Conservation (phyloP, 306 rosid species). For the Malus asiatica region DNA sequence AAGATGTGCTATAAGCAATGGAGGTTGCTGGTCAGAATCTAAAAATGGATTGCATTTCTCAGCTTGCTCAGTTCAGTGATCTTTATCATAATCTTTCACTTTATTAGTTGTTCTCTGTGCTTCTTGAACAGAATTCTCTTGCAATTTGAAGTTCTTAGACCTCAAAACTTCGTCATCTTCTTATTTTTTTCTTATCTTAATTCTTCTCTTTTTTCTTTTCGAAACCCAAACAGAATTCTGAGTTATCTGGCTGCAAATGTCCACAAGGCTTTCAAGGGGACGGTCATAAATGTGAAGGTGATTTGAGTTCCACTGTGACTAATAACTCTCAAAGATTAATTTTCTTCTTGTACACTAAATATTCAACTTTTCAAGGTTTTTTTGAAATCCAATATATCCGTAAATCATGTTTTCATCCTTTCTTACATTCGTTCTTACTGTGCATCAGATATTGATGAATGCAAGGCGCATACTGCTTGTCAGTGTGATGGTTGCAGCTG, state of each 20-base stretch:
- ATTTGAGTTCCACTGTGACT: slow-evolving; percentile 10
- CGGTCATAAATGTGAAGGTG: slow-evolving; percentile 71
- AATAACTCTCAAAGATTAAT: not conserved
- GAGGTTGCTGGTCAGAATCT: slow-evolving; percentile 87
- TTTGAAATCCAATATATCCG: not conserved
- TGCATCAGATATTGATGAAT: slow-evolving; percentile 42
- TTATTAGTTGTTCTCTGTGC: not conserved
- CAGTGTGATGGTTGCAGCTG: slow-evolving; percentile 48
- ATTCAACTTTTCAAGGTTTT: not conserved
- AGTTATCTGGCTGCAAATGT: slow-evolving; percentile 58
- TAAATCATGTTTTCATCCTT: not conserved
- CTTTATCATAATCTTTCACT: slow-evolving; percentile 13
- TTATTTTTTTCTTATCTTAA: slow-evolving; percentile 12
- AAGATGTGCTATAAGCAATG: slow-evolving; percentile 72
- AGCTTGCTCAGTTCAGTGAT: slow-evolving; percentile 93
- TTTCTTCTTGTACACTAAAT: not conserved
- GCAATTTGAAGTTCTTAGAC: not conserved
- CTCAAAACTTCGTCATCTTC: not conserved
- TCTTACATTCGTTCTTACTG: not conserved
- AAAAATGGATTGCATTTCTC: slow-evolving; percentile 43
- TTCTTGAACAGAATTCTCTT: not conserved
- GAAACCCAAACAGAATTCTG: slow-evolving; percentile 38
- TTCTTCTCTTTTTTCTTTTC: not conserved
- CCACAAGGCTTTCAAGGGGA: slow-evolving; percentile 68
- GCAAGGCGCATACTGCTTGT: slow-evolving; percentile 39